A percentile compares a stretch with the other conserved stretches of the same genome.
phyloP scores from a whole-genome alignment of 331 rosid species.

The Pyracantha coccinea region DNA sequence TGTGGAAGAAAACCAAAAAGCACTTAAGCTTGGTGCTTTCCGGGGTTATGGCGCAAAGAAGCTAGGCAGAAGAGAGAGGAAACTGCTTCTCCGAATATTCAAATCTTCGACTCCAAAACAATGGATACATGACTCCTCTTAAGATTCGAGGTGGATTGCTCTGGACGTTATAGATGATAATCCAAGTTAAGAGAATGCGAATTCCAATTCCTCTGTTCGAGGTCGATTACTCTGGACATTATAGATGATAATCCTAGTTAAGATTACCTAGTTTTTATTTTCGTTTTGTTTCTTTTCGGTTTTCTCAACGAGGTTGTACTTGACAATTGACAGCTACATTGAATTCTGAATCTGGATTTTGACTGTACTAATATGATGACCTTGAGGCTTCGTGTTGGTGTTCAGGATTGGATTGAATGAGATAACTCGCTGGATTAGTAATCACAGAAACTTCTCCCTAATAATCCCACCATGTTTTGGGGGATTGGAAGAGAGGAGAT shows the following conservation, averaged over 20 bases:
- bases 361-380: too few relatives aligned
- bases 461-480: too few relatives aligned
- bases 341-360: not conserved
- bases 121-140: conserved; percentile 37
- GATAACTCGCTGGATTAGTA: too few relatives aligned
- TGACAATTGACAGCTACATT: not conserved
- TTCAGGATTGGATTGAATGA: too few relatives aligned
- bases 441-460: too few relatives aligned
- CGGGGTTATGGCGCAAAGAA: conserved; percentile 39
- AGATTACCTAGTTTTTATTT: not conserved
- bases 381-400: too few relatives aligned
- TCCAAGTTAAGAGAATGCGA: not conserved
- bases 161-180: not conserved
- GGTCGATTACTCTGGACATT: not conserved
- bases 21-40: conserved; percentile 44
- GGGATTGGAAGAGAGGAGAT: too few relatives aligned
- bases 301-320: not conserved
- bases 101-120: conserved; percentile 49
- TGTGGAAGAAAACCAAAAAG: conserved; percentile 51
- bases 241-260: not conserved
- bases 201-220: not conserved
- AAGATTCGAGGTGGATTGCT: not conserved
- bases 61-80: conserved; percentile 47
- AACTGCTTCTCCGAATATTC: conserved; percentile 62
- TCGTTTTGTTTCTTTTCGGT: not conserved